These are phyloP conservation scores for Spizellomyces punctatus DNA, from an alignment of 192 early-diverging fungal genomes.

Conservation along the genomic window DNA sequence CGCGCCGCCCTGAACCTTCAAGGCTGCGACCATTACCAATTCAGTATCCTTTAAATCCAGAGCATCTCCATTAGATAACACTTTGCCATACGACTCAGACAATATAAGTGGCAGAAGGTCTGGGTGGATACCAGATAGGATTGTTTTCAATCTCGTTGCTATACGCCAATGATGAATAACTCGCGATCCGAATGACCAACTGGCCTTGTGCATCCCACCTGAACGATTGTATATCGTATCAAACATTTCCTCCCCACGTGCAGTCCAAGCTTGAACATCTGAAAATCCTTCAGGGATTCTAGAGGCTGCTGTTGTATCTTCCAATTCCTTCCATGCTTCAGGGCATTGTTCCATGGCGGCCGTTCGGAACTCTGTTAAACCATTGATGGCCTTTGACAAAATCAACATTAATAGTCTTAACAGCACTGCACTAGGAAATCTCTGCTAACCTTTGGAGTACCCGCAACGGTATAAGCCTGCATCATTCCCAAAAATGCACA, in stretches of 20 bases:
- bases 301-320: background rate
- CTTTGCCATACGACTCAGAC: slow-evolving; percentile 16
- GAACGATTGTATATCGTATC: slow-evolving; percentile 12
- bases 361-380: background rate
- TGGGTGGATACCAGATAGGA: slow-evolving; percentile 17
- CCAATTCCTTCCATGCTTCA: background rate
- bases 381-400: slow-evolving; percentile 20
- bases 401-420: background rate
- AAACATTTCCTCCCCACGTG: slow-evolving; percentile 14
- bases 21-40: slow-evolving; percentile 27
- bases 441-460: slow-evolving; percentile 10
- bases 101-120: slow-evolving; percentile 15
- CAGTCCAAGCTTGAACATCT: background rate
- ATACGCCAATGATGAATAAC: background rate
- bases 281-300: background rate
- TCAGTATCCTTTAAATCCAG: slow-evolving; percentile 13
- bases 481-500: background rate
- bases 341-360: background rate
- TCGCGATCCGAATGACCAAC: background rate
- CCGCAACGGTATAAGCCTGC: slow-evolving; percentile 18
- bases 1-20: slow-evolving; percentile 27
- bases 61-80: slow-evolving; percentile 12
- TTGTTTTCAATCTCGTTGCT: slow-evolving; percentile 4
- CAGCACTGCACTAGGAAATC: background rate
- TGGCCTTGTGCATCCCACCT: background rate